phyloP scores from a whole-genome alignment of 495 filamentous ascomycete genomes.

The Daldinia loculata region DNA sequence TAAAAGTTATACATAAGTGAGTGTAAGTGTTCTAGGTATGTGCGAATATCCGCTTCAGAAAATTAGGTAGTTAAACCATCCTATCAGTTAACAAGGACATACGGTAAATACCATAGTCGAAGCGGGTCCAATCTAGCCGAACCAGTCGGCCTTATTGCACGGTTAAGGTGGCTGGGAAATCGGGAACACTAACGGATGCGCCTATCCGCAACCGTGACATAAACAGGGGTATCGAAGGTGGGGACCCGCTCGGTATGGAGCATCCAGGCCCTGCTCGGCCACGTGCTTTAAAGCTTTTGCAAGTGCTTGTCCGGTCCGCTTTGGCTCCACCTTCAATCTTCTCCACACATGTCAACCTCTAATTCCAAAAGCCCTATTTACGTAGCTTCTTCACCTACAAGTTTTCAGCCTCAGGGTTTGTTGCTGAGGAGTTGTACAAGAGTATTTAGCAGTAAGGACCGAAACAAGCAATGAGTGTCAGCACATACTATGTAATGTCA shows the following conservation, averaged over 20 bases:
- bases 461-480: background rate
- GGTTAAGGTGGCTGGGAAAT: constrained; percentile 21
- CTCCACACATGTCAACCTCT: background rate
- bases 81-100: background rate
- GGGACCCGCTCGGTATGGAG: constrained; percentile 10
- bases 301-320: constrained; percentile 1
- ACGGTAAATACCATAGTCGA: background rate
- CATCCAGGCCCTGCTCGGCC: constrained; percentile 26
- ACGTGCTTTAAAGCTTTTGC: constrained; percentile 19
- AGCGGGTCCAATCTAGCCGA: constrained; percentile 22
- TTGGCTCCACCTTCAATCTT: constrained; percentile 1
- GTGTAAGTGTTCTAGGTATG: background rate
- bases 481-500: background rate
- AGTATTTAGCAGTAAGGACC: background rate
- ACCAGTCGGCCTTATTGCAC: constrained; percentile 20
- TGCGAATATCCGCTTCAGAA: too few species aligned
- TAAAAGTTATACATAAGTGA: background rate
- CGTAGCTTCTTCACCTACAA: background rate
- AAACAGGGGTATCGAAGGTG: background rate
- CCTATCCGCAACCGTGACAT: constrained; percentile 29
- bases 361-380: background rate
- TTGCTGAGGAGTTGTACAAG: background rate
- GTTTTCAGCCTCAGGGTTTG: background rate
- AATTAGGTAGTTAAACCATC: too few species aligned
- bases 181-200: constrained; percentile 34